Evolutionary conservation across 1,139 yeast genomes (phyloP), one percentile per base, ranked within the genome.

Genomic region (Hansenula sp.): DNA sequence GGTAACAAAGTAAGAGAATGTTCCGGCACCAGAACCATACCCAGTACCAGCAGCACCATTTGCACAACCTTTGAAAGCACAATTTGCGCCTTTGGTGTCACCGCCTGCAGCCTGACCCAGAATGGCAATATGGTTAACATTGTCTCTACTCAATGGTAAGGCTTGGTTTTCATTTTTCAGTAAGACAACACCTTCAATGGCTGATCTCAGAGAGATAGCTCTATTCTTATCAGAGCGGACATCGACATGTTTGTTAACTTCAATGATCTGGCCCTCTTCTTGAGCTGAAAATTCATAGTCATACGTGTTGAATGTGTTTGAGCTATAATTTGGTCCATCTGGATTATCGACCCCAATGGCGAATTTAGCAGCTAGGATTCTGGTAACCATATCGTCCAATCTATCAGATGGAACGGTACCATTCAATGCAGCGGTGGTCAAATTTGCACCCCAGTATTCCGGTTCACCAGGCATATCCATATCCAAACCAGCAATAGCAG

Each of bases 391-490:
- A 55, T 79, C 84, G 56, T 77, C 73, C 21, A 79, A 61, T 47
- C 84, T 63, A 48, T 66, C 66, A 49, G 72, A 74, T 2, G 80
- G 74, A 7, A 79, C 57, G 0, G 82, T 71, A 24, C 71, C 71
- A 57, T 78, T 79, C 57, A 73, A 71, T 8, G 77, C 72, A 2
- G 81, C 72, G 71, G 57, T 0, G 83, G 84, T 77, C 45, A 80
- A 62, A 38, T 74, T 62, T 3, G 78, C 73, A 1, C 83, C 84
- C 75, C 77, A 76, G 49, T 67, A 71, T 5, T 81, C 70, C 44
- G 69, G 65, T 45, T 77, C 79, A 19, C 83, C 84, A 0, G 85
- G 85, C 84, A 79, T 79, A 16, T 74, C 65, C 81, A 80, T 76
- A 60, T 80, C 85, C 29, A 77, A 62, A 8, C 86, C 86, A 1